Evolutionary conservation across 257 asterid species (phyloP).

Genomic region (Fraxinus pennsylvanica): DNA sequence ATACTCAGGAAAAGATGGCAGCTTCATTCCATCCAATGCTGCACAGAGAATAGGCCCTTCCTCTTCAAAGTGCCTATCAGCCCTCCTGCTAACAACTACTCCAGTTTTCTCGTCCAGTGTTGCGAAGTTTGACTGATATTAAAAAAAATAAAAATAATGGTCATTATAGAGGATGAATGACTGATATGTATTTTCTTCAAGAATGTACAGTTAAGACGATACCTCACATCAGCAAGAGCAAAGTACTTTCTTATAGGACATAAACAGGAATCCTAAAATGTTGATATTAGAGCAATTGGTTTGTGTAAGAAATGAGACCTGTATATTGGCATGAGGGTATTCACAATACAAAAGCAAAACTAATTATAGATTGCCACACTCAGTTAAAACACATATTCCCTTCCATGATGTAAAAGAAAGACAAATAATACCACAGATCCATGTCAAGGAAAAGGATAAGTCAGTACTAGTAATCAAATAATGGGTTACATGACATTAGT

Average conservation of each 20-base stretch:
- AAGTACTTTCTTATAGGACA: not conserved
- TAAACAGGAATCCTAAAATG: not conserved
- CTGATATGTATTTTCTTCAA: not conserved
- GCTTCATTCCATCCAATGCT: slow-evolving; percentile 88
- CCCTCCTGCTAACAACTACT: slow-evolving; percentile 84
- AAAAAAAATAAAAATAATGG: slow-evolving; percentile 8
- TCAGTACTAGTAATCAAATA: not conserved
- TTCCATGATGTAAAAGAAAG: not conserved
- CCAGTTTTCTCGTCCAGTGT: slow-evolving; percentile 85
- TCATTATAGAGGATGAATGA: slow-evolving; percentile 9
- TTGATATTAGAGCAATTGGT: not conserved
- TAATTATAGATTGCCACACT: not conserved
- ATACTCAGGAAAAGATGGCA: slow-evolving; percentile 75
- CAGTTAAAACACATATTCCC: not conserved
- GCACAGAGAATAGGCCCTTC: slow-evolving; percentile 96
- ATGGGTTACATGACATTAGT: not conserved
- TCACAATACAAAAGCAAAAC: not conserved
- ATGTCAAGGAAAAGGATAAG: not conserved
- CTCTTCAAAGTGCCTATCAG: slow-evolving; percentile 98
- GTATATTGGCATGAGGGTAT: not conserved
- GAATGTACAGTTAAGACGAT: not conserved
- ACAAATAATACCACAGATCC: not conserved
- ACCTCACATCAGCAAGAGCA: not conserved
- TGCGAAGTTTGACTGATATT: slow-evolving; percentile 84
- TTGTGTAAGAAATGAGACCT: not conserved